Evolutionary conservation across 768 basidiomycete genomes (phyloP).

Genomic region (Amanita molliuscula): DNA sequence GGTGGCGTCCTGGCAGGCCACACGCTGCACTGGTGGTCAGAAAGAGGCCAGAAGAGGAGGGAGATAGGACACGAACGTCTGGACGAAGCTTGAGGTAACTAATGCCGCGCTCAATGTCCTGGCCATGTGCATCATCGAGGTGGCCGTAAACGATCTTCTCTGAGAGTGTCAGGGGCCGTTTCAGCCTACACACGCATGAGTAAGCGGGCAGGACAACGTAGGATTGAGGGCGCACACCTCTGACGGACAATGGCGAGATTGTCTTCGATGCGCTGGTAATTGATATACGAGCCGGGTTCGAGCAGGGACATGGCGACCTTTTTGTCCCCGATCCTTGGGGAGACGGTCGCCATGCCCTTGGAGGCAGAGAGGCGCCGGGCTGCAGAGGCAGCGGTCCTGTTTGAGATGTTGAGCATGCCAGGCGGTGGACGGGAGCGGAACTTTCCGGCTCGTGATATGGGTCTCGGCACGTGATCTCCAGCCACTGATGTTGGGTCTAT

Average conservation of each 20-base stretch:
- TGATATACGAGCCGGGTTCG: slow-evolving; percentile 77
- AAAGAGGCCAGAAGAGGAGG: not conserved
- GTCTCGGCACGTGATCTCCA: slow-evolving; percentile 32
- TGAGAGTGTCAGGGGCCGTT: slow-evolving; percentile 85
- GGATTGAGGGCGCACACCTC: slow-evolving; percentile 36
- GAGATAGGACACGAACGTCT: slow-evolving; percentile 55
- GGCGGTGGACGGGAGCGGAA: slow-evolving; percentile 24
- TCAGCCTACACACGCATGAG: slow-evolving; percentile 32
- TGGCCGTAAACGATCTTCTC: slow-evolving; percentile 99
- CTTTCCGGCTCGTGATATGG: slow-evolving; percentile 30
- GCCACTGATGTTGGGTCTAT: slow-evolving; percentile 13
- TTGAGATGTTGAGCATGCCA: slow-evolving; percentile 50
- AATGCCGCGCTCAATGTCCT: slow-evolving; percentile 83
- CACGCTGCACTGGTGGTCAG: slow-evolving; percentile 40
- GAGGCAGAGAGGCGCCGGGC: slow-evolving; percentile 34
- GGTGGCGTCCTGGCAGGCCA: slow-evolving; percentile 87
- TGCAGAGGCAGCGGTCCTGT: slow-evolving; percentile 42
- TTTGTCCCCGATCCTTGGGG: slow-evolving; percentile 76
- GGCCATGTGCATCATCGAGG: slow-evolving; percentile 86
- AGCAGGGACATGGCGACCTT: slow-evolving; percentile 85
- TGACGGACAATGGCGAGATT: slow-evolving; percentile 83
- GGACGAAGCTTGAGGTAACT: slow-evolving; percentile 98
- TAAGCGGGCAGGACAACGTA: slow-evolving; percentile 4
- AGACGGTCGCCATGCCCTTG: slow-evolving; percentile 74
- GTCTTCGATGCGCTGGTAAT: slow-evolving; percentile 97